A percentile compares a stretch with the other conserved stretches of the same genome.
phyloP scores from a whole-genome alignment of 179 eudicot genomes.

The Spergularia azorica region DNA sequence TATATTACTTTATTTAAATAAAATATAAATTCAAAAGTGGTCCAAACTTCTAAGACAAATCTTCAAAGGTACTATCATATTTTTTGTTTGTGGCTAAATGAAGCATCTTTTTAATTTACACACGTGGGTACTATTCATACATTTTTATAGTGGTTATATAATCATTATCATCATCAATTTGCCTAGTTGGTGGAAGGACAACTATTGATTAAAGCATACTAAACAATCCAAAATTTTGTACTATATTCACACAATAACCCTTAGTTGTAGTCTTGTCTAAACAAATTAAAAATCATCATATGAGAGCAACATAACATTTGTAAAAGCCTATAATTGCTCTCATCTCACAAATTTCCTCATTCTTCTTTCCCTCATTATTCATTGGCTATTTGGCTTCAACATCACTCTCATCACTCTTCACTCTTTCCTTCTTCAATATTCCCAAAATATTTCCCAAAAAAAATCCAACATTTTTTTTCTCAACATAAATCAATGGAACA shows the following conservation, averaged over 20 bases:
- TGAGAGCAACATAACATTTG: background rate
- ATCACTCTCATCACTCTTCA: conserved; percentile 18
- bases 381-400: background rate
- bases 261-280: background rate
- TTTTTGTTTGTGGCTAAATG: background rate
- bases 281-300: background rate
- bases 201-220: conserved; percentile 15
- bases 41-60: background rate
- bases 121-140: conserved; percentile 13
- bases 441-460: background rate
- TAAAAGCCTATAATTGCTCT: conserved; percentile 33
- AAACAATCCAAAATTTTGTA: conserved; percentile 14
- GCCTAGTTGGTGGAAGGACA: conserved; percentile 20
- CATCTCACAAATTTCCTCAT: background rate
- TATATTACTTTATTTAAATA: too few relatives aligned
- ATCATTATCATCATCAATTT: background rate
- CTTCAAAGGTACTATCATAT: background rate
- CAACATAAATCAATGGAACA: conserved; percentile 28
- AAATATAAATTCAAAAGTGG: background rate
- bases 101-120: conserved; percentile 11
- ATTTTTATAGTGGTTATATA: background rate
- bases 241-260: conserved; percentile 6
- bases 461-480: background rate
- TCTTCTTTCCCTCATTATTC: background rate
- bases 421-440: background rate